Evolutionary conservation across 169 alveolate genomes (phyloP), one percentile per base, ranked within the genome.

Genomic region (Eimeria brunetti): DNA sequence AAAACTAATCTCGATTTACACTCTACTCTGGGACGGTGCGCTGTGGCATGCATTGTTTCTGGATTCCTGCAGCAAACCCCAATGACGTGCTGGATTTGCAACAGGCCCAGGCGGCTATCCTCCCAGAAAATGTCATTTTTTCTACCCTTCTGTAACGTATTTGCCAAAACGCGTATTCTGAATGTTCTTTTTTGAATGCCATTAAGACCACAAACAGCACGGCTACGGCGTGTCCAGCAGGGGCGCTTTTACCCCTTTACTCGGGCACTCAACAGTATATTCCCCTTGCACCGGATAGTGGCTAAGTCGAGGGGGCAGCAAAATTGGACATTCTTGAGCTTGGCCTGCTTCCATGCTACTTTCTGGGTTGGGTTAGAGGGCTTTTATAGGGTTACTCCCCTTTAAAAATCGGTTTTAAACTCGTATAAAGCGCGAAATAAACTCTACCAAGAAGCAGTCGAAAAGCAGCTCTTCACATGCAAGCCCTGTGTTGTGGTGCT

Each of bases 91-190:
- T 75, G 33, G 58, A 75, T 60, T 22, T 86, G 64, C 78, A 58
- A 24, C 92, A 86, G 81, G 83, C 49, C 33, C 83, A 38, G 49
- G n/a, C 44, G 51, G 51, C 41, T 46, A 24, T n/a, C 46, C 51
- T 44, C 7, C 51, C 92, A 46, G 58, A 5, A 24, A 30, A 62
- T 22, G 46, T 62, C 8, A 33, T 33, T 3, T 49, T 9, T 60
- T 58, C 83, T 41, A 86, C 92, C n/a, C 20, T 9, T 27, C 83
- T 86, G 92, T 86, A 62, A 20, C 27, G 62, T 49, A 2, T 24
- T 60, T 62, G 83, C 56, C 1, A n/a, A 49, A 22, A 5, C 27
- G 88, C 88, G 41, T 20, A 53, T 24, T 46, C 24, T 46, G 69
- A 49, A 46, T 80, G 56, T 80, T 8, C 44, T 80, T 46, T 11